A percentile compares a stretch with the other conserved stretches of the same genome.
These are phyloP conservation scores for Taiwanofungus camphoratus DNA, from an alignment of 1,284 basidiomycete species.

Conservation along the genomic window DNA sequence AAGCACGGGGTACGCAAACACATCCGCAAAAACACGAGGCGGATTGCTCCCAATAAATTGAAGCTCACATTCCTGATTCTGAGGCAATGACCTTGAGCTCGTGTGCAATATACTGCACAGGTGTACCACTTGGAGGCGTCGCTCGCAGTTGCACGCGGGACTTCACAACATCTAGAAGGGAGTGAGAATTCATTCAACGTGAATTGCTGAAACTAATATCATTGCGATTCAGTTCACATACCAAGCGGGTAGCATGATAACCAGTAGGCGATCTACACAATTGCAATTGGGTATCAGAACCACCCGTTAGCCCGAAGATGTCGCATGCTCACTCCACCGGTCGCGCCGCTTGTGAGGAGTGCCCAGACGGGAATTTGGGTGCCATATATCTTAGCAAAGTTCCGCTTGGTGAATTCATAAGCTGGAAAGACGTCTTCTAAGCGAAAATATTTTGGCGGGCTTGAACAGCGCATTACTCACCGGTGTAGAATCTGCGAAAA, in stretches of 20 bases:
- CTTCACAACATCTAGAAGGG: constrained; percentile 77
- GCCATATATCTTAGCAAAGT: constrained; percentile 60
- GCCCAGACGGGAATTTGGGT: constrained; percentile 84
- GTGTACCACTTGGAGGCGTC: constrained; percentile 71
- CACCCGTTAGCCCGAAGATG: not conserved
- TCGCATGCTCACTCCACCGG: constrained; percentile 77
- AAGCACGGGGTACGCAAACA: no score
- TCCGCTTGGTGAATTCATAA: constrained; percentile 86
- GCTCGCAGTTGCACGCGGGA: constrained; percentile 81
- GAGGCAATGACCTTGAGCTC: constrained; percentile 66
- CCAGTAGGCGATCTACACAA: constrained; percentile 81
- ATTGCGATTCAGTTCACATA: constrained; percentile 23
- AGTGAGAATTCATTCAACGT: constrained; percentile 1
- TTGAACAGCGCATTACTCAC: constrained; percentile 30
- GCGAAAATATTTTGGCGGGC: no score
- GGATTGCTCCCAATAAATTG: no score
- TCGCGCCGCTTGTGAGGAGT: constrained; percentile 78
- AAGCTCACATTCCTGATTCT: constrained; percentile 72
- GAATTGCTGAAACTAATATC: not conserved
- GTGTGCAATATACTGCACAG: constrained; percentile 75
- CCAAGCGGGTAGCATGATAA: constrained; percentile 86
- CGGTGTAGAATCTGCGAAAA: constrained; percentile 62
- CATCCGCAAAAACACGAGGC: constrained; percentile 3
- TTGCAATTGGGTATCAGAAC: not conserved
- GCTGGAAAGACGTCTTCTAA: constrained; percentile 46